A percentile compares a stretch with the other conserved stretches of the same genome.
These are phyloP conservation scores for Cyclotella kingstonii DNA, from an alignment of 108 stramenopile species.

Conservation along the genomic window DNA sequence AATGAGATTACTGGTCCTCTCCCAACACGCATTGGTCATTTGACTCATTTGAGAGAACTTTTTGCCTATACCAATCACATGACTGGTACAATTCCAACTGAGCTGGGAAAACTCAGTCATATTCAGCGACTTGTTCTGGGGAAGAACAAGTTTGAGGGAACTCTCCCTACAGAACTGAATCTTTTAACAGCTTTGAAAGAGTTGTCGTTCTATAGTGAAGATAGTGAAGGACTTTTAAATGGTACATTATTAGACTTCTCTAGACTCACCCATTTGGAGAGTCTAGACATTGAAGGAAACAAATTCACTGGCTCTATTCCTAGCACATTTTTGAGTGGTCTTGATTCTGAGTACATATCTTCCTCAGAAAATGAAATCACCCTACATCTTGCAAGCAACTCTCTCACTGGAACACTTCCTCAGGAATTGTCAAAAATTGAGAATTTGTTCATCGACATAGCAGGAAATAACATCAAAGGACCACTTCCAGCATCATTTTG, in stretches of 20 bases:
- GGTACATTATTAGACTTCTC: constrained; percentile 33
- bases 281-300: constrained; percentile 46
- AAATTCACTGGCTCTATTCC: constrained; percentile 45
- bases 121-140: constrained; percentile 37
- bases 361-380: constrained; percentile 36
- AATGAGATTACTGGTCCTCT: constrained; percentile 52
- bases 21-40: constrained; percentile 38
- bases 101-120: constrained; percentile 39
- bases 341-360: constrained; percentile 27
- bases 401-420: constrained; percentile 57
- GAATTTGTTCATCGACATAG: constrained; percentile 45
- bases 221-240: constrained; percentile 16
- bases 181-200: constrained; percentile 37
- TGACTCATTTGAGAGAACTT: constrained; percentile 43
- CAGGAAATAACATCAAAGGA: constrained; percentile 38
- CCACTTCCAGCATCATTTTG: constrained; percentile 40
- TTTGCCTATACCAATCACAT: constrained; percentile 51
- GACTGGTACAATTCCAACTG: constrained; percentile 57
- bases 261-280: constrained; percentile 34
- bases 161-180: constrained; percentile 39
- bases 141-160: constrained; percentile 37
- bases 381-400: constrained; percentile 57
- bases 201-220: constrained; percentile 34
- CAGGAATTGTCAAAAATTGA: constrained; percentile 24
- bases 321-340: constrained; percentile 38